Base-by-base conservation (phyloP, 768 basidiomycete species). In the Tephrocybe sp. region DNA sequence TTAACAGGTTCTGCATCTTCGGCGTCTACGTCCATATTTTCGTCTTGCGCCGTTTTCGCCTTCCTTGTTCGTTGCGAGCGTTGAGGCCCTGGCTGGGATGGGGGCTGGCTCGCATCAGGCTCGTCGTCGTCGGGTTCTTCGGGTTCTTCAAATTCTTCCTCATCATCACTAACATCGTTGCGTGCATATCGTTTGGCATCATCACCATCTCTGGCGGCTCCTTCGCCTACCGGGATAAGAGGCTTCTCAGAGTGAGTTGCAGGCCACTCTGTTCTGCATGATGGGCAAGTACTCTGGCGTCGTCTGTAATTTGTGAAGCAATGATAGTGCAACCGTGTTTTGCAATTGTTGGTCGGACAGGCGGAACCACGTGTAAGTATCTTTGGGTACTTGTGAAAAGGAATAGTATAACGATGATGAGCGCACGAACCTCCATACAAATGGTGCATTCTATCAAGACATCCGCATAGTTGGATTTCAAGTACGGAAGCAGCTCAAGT, bases 361-460 rank as follows among this genome's bases (percentile, higher is more conserved):
- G 78, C 74, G 13, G 81, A 65, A 18, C 90, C 90, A 24, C 76
- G 79, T 3, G 89, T 91, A 37, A 89, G 57, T 25, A 85, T 73
- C 87, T 91, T 15, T 19, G 39, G 22, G 13, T 27, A 8, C 4
- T 25, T 5, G 11, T 12, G 27, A 29, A 11, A 15, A 45, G 46
- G 33, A 45, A 42, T n/a, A n/a, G n/a, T n/a, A n/a, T n/a, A n/a
- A n/a, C n/a, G n/a, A n/a, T n/a, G 15, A 37, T 10, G 34, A 23
- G 34, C 27, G 15, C 16, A 10, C 63, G 12, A 47, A 88, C 87
- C 69, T 88, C 85, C 52, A 75, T 61, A 68, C 91, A 94, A 41
- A 86, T 77, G 2, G 78, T 79, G 59, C 91, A 94, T 54, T 90
- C 86, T 3, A 82, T 58, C 13, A 80, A 66, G 42, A 90, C 86